Conservation (phyloP, 2,329 filamentous ascomycete genomes). For the Aspergillus intermedius region DNA sequence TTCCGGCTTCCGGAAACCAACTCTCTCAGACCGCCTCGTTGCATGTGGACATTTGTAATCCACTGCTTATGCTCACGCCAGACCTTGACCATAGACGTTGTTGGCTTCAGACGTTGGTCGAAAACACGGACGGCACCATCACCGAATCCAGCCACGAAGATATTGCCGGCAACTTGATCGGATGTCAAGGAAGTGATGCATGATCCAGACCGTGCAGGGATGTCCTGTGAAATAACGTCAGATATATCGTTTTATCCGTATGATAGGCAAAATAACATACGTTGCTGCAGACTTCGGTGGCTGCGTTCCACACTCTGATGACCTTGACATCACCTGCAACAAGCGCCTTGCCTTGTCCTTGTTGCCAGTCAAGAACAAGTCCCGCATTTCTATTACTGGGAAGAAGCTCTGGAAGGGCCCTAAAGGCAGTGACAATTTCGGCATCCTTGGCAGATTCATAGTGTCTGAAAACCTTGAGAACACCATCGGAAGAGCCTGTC, state of each 20-base stretch:
- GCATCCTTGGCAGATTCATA: constrained; percentile 73
- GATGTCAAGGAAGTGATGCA: constrained; percentile 95
- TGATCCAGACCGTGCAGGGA: constrained; percentile 86
- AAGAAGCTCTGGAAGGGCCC: constrained; percentile 86
- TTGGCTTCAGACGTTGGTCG: constrained; percentile 75
- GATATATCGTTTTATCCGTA: not conserved
- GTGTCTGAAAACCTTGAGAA: constrained; percentile 85
- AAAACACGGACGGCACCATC: constrained; percentile 93
- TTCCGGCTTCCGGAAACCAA: constrained; percentile 84
- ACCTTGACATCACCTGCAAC: constrained; percentile 94
- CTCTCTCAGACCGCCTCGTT: constrained; percentile 87
- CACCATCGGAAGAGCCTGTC: constrained; percentile 90
- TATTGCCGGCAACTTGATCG: constrained; percentile 94
- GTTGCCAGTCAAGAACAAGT: constrained; percentile 97
- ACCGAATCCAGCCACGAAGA: constrained; percentile 93
- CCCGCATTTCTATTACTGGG: constrained; percentile 91
- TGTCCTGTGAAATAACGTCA: constrained; percentile 52
- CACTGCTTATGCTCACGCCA: constrained; percentile 96
- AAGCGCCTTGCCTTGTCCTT: constrained; percentile 90
- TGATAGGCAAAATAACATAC: constrained; percentile 33
- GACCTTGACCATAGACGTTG: constrained; percentile 88
- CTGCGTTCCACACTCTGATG: constrained; percentile 93
- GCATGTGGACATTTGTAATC: constrained; percentile 95
- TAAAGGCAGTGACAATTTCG: constrained; percentile 83
- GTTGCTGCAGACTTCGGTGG: constrained; percentile 81